phyloP scores from a whole-genome alignment of 2,329 filamentous ascomycete species.

The Pseudogymnoascus pannorum region DNA sequence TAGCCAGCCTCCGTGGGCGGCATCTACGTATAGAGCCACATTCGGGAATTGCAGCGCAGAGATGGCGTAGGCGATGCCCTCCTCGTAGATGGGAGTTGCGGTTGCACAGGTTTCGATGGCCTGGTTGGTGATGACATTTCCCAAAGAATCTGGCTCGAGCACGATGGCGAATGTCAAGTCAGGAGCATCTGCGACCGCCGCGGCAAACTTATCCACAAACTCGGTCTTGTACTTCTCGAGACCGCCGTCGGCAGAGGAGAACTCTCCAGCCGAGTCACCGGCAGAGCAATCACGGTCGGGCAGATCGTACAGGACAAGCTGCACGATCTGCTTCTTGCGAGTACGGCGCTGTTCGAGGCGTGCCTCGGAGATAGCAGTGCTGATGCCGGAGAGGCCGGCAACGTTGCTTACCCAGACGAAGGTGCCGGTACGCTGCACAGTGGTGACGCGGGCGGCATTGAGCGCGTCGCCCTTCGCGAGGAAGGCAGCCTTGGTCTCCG shows the following conservation, averaged over 20 bases:
- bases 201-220: conserved; percentile 34
- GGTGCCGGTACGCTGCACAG: conserved; percentile 34
- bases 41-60: conserved; percentile 32
- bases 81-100: conserved; percentile 33
- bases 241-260: conserved; percentile 31
- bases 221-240: conserved; percentile 35
- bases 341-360: conserved; percentile 33
- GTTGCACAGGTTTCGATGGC: conserved; percentile 32
- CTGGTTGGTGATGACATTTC: conserved; percentile 37
- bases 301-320: conserved; percentile 39
- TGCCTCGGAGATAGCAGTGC: conserved; percentile 34
- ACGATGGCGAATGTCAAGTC: conserved; percentile 38
- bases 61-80: conserved; percentile 38
- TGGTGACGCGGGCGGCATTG: conserved; percentile 33
- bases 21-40: conserved; percentile 36
- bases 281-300: conserved; percentile 40
- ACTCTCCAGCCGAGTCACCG: conserved; percentile 37
- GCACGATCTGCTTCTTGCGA: conserved; percentile 27
- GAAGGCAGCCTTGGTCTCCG: conserved; percentile 33
- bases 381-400: conserved; percentile 32
- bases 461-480: conserved; percentile 29
- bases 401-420: conserved; percentile 38
- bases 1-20: conserved; percentile 38
- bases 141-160: conserved; percentile 39
- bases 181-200: conserved; percentile 31